A percentile compares a stretch with the other conserved stretches of the same genome.
phyloP scores from a whole-genome alignment of 1,284 basidiomycete species.

The Erythrobasidium hasegawianum region DNA sequence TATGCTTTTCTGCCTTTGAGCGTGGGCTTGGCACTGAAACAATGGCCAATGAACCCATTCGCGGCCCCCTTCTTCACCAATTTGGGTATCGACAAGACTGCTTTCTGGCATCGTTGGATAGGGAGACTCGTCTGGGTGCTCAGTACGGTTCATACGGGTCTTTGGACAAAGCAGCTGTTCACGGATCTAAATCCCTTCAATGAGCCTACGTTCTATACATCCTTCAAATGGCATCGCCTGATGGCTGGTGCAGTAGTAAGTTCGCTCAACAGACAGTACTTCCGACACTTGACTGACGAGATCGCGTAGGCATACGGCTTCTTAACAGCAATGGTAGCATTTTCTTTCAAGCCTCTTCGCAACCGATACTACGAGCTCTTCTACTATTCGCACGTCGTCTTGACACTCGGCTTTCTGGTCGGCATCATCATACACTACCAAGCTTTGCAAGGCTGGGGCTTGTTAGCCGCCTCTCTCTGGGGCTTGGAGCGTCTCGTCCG shows the following conservation, averaged over 20 bases:
- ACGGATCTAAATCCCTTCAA: constrained; percentile 59
- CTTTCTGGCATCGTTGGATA: constrained; percentile 55
- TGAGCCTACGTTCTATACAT: constrained; percentile 59
- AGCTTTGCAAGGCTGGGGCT: constrained; percentile 30
- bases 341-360: constrained; percentile 64
- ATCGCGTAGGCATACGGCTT: constrained; percentile 61
- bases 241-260: constrained; percentile 68
- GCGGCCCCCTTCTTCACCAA: constrained; percentile 66
- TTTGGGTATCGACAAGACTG: constrained; percentile 66
- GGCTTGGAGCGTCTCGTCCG: constrained; percentile 62
- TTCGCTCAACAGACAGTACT: too few relatives aligned
- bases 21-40: constrained; percentile 72
- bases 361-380: constrained; percentile 70
- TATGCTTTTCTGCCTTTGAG: constrained; percentile 76
- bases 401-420: constrained; percentile 62
- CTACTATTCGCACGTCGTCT: constrained; percentile 65
- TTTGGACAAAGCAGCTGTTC: constrained; percentile 72
- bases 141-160: constrained; percentile 62
- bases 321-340: constrained; percentile 63
- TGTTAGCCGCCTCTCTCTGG: constrained; percentile 62
- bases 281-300: too few relatives aligned
- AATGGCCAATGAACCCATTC: constrained; percentile 74
- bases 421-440: constrained; percentile 67
- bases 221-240: constrained; percentile 67
- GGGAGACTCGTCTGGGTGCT: constrained; percentile 71